Evolutionary conservation across 1,284 basidiomycete genomes (phyloP).

Genomic region (Naganishia liquefaciens): DNA sequence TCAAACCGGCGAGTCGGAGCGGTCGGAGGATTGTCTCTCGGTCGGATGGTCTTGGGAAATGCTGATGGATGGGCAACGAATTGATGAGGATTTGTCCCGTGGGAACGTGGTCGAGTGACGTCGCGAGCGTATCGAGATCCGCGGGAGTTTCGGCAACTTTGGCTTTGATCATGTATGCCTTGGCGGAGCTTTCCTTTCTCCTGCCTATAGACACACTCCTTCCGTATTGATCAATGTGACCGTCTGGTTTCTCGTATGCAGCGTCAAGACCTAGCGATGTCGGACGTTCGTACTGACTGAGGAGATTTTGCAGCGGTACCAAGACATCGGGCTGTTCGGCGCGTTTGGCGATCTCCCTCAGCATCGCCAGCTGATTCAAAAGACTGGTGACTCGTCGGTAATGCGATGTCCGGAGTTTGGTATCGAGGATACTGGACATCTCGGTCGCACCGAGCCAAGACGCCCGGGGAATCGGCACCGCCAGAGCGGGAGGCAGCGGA

Average conservation of each 20-base stretch:
- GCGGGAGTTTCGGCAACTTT: conserved; percentile 46
- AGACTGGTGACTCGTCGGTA: conserved; percentile 68
- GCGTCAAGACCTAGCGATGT: conserved; percentile 13
- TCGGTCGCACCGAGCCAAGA: conserved; percentile 69
- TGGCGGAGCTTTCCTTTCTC: conserved; percentile 80
- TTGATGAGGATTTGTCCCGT: conserved; percentile 75
- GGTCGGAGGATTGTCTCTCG: conserved; percentile 80
- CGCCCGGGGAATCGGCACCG: conserved; percentile 62
- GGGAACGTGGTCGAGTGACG: conserved; percentile 49
- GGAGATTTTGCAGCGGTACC: conserved; percentile 59
- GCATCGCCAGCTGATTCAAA: conserved; percentile 71
- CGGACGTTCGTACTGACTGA: conserved; percentile 65
- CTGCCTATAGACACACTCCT: conserved; percentile 79
- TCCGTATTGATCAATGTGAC: conserved; percentile 67
- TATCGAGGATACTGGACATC: conserved; percentile 63
- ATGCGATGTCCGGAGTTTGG: conserved; percentile 68
- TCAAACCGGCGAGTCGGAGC: conserved; percentile 76
- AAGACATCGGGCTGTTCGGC: conserved; percentile 67
- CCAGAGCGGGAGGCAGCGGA: conserved; percentile 72
- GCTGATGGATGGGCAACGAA: conserved; percentile 71
- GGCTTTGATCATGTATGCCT: conserved; percentile 91
- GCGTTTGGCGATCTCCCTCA: conserved; percentile 66
- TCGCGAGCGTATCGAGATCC: conserved; percentile 5
- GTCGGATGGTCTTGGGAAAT: conserved; percentile 76
- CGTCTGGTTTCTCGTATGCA: conserved; percentile 56